Conservation (phyloP, 2,329 filamentous ascomycete species). For the Trichoderma hamatum region DNA sequence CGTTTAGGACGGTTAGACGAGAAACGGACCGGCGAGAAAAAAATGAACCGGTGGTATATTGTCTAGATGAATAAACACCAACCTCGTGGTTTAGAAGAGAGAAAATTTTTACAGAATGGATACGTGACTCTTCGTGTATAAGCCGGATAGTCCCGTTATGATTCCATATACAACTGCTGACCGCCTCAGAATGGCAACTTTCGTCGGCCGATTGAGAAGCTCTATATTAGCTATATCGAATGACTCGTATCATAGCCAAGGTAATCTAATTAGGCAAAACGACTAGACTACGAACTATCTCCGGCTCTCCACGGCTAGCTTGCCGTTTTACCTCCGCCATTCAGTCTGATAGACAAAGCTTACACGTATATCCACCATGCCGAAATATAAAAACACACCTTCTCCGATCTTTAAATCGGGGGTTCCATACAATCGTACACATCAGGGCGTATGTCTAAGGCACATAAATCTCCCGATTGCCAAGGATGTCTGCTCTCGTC, state of each 20-base stretch:
- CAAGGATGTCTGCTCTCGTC: not conserved
- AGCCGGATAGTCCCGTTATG: not conserved
- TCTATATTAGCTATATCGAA: not conserved
- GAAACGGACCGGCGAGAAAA: not conserved
- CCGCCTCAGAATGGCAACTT: not conserved
- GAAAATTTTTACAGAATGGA: not conserved
- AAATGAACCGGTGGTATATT: not conserved
- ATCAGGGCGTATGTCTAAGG: constrained; percentile 6
- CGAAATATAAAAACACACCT: not conserved
- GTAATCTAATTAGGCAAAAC: not conserved
- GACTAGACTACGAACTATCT: not conserved
- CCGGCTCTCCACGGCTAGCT: not conserved
- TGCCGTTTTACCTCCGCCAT: not conserved
- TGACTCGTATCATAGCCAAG: not conserved
- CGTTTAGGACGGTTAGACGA: not conserved
- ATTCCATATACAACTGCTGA: not conserved
- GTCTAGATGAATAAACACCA: not conserved
- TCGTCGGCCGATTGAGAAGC: not conserved
- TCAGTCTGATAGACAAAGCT: not conserved
- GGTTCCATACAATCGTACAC: not conserved
- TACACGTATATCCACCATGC: not conserved
- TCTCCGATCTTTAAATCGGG: constrained; percentile 3
- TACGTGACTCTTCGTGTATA: not conserved
- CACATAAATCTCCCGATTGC: not conserved
- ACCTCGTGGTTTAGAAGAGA: not conserved